Conservation (phyloP, 345 rosid genomes). For the Punica granatum region DNA sequence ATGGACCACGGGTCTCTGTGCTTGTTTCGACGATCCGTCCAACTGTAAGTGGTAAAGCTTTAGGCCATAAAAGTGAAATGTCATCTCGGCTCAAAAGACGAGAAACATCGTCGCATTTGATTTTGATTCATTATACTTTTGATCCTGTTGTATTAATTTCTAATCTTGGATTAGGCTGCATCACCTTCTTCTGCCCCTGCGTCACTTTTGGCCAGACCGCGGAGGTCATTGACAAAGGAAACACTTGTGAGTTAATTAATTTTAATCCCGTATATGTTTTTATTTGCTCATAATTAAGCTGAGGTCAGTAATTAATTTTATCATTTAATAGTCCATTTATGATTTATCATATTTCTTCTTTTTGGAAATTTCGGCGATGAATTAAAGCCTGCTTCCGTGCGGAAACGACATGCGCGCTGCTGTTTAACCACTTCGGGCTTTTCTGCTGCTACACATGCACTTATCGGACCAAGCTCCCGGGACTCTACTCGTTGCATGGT, state of each 20-base stretch:
- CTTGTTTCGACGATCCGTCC: conserved; percentile 16
- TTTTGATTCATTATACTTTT: background rate
- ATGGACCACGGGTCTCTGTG: conserved; percentile 21
- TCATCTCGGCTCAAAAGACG: background rate
- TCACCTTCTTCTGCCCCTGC: conserved; percentile 13
- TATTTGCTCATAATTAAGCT: background rate
- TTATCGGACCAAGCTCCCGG: conserved; percentile 12
- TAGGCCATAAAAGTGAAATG: background rate
- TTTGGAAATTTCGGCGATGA: background rate
- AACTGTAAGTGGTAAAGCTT: conserved; percentile 3
- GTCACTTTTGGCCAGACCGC: conserved; percentile 20
- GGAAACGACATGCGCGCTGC: background rate
- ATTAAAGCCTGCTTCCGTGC: conserved; percentile 10
- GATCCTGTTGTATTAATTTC: background rate
- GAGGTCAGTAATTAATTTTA: background rate
- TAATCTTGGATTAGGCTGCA: background rate
- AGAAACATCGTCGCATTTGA: background rate
- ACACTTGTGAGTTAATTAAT: conserved; percentile 10
- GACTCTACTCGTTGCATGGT: background rate
- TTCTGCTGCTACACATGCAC: conserved; percentile 9
- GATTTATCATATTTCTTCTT: background rate
- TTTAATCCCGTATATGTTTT: background rate
- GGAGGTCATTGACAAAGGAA: conserved; percentile 15
- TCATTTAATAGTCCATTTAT: background rate
- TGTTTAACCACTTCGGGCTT: background rate